Evolutionary conservation across 78 protist species (phyloP), one percentile per base, ranked within the genome.

Genomic region (Thecamonas trahens): DNA sequence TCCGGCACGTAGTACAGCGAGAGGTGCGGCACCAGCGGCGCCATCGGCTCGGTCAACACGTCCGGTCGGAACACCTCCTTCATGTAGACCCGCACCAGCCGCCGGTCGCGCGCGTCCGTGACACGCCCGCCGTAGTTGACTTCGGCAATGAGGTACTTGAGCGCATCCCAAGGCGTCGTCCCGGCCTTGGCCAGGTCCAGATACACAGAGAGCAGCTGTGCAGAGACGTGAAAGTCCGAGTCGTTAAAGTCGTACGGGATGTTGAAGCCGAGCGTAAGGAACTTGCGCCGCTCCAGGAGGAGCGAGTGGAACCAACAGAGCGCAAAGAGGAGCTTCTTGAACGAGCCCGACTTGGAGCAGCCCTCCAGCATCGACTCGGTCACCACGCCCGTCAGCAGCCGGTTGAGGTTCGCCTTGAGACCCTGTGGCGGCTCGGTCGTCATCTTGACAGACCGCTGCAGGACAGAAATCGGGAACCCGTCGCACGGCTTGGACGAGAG

Each of bases 361-460:
- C 58, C 18, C 37, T 26, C 37, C 67, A 90, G 82, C 39, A 47
- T 20, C 17, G 13, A 50, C 61, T 77, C 84, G 5, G 83, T 22
- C 28, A 74, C 29, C 50, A 37, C 1, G 22, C 44, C 32, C 64
- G 44, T 67, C 77, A 62, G 74, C 61, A 90, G 67, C 1, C 93
- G 81, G 34, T 31, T n/a, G 61, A 90, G 67, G 73, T 86, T 90
- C 8, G 70, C 66, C 67, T 68, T 70, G 58, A 94, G 55, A 5
- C 96, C 97, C 39, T 54, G 45, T 0, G 97, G 97, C 0, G 97
- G 97, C 65, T 94, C 95, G 26, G 88, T 87, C 60, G 95, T 89
- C 67, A 94, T 74, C 79, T 94, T 94, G 78, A 88, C 38, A 26
- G 82, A 76, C 7, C 61, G 0, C 68, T 94, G 95, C 49, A 94